phyloP scores from a whole-genome alignment of 495 filamentous ascomycete species.

The Astrothelium subdiscretum region DNA sequence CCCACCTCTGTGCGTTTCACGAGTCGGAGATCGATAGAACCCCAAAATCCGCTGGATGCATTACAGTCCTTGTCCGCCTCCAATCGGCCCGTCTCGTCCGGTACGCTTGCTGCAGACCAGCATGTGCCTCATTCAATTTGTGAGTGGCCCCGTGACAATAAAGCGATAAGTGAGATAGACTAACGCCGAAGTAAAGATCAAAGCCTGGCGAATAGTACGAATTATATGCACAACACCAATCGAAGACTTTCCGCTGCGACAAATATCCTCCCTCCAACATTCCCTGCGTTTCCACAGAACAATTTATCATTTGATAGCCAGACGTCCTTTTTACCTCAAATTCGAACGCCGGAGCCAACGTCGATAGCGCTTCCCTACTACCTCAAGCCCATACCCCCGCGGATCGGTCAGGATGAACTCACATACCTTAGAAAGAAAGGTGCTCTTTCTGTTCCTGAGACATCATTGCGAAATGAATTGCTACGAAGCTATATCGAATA shows the following conservation, averaged over 20 bases:
- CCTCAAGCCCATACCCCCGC: constrained; percentile 55
- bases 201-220: not conserved
- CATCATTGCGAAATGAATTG: constrained; percentile 56
- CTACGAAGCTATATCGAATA: constrained; percentile 64
- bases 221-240: constrained; percentile 3
- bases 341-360: constrained; percentile 1
- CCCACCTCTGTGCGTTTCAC: not conserved
- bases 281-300: not conserved
- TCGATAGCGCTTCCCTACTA: constrained; percentile 34
- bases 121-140: constrained; percentile 53
- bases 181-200: constrained; percentile 4
- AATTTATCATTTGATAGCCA: constrained; percentile 1
- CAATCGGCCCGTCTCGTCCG: not conserved
- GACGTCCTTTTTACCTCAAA: not conserved
- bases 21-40: not conserved
- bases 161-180: constrained; percentile 6
- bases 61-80: not conserved
- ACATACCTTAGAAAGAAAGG: constrained; percentile 61
- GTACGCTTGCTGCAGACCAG: constrained; percentile 13
- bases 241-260: constrained; percentile 2
- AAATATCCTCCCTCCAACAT: not conserved
- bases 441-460: constrained; percentile 56
- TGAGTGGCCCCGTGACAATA: constrained; percentile 26
- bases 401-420: constrained; percentile 58
- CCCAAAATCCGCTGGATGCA: constrained; percentile 19